Evolutionary conservation across 805 yeast species (phyloP).

Genomic region (Candida ficus): DNA sequence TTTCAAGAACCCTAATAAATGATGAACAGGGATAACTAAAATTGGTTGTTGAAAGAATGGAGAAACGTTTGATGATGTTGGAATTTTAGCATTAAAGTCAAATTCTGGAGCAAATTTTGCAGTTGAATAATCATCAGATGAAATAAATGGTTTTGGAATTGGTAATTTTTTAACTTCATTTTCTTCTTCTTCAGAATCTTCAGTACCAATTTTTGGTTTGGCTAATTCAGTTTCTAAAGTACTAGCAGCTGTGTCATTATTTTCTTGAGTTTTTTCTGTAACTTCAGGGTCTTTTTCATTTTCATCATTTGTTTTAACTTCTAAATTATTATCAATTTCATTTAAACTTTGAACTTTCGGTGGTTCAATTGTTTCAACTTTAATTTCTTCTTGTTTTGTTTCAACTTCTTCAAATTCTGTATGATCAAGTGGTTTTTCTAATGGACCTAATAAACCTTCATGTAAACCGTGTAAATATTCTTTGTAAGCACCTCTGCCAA

Average conservation of each 20-base stretch:
- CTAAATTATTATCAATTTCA: constrained; percentile 1
- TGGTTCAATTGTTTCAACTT: constrained; percentile 11
- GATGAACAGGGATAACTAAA: constrained; percentile 69
- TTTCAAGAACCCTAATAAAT: constrained; percentile 69
- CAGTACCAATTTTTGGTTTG: constrained; percentile 12
- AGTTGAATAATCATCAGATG: constrained; percentile 48
- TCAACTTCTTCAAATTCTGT: constrained; percentile 12
- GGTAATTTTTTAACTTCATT: constrained; percentile 34
- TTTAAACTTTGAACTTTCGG: constrained; percentile 8
- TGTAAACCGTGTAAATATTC: constrained; percentile 89
- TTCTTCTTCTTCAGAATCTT: constrained; percentile 23
- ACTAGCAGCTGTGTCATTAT: too few relatives aligned
- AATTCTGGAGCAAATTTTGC: constrained; percentile 47
- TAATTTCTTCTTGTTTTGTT: not conserved
- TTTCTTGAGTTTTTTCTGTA: not conserved
- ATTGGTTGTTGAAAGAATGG: constrained; percentile 74
- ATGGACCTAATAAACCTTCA: constrained; percentile 92
- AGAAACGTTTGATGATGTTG: constrained; percentile 37
- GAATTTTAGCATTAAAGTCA: constrained; percentile 20
- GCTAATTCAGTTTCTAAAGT: constrained; percentile 11
- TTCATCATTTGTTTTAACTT: constrained; percentile 6
- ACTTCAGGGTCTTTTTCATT: constrained; percentile 12
- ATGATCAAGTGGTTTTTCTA: constrained; percentile 44
- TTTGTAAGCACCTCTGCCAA: constrained; percentile 95
- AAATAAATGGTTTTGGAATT: constrained; percentile 61